Evolutionary conservation across 371 early-diverging fungal genomes (phyloP).

Genomic region (Globomyces sp.): DNA sequence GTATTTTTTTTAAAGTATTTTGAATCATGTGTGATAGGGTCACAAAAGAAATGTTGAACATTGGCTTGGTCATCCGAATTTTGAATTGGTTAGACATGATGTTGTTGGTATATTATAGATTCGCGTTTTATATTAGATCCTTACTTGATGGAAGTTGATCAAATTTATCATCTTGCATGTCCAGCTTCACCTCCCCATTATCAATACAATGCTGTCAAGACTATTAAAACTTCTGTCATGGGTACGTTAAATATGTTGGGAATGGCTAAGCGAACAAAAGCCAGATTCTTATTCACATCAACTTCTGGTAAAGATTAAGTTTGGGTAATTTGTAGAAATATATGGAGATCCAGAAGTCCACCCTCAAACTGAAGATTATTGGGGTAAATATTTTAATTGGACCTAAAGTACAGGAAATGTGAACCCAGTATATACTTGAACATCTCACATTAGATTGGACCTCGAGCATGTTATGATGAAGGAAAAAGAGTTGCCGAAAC

Average conservation of each 20-base stretch:
- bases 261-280: constrained; percentile 80
- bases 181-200: constrained; percentile 90
- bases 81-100: constrained; percentile 83
- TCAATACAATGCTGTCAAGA: constrained; percentile 86
- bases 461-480: constrained; percentile 89
- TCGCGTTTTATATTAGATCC: constrained; percentile 55
- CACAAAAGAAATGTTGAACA: constrained; percentile 57
- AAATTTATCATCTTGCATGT: constrained; percentile 84
- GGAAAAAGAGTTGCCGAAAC: constrained; percentile 89
- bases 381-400: constrained; percentile 46
- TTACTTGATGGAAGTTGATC: constrained; percentile 80
- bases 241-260: constrained; percentile 90
- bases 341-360: constrained; percentile 90
- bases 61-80: constrained; percentile 86
- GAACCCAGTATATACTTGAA: constrained; percentile 55
- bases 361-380: constrained; percentile 84
- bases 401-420: constrained; percentile 52
- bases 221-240: constrained; percentile 83
- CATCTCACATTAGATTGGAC: constrained; percentile 41
- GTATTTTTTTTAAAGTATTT: too few species aligned
- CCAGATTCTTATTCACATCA: constrained; percentile 75
- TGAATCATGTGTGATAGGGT: constrained; percentile 10
- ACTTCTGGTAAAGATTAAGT: constrained; percentile 65
- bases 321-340: constrained; percentile 56
- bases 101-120: constrained; percentile 49